Evolutionary conservation across 257 asterid genomes (phyloP).

Genomic region (Ocimum tenuiflorum): DNA sequence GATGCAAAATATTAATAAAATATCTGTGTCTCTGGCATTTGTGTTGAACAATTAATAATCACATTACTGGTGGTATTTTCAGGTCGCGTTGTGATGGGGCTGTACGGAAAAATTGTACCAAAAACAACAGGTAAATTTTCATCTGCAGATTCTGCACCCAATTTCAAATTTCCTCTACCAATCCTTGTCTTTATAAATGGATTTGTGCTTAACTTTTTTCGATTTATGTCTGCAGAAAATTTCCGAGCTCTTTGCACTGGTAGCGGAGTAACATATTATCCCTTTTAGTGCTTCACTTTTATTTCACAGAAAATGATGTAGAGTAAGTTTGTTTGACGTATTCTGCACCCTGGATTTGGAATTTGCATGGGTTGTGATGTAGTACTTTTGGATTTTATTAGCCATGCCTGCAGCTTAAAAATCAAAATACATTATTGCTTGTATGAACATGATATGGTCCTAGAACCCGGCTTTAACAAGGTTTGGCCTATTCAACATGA

Average conservation of each 20-base stretch:
- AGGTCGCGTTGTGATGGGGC: constrained; percentile 86
- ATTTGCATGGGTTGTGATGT: background rate
- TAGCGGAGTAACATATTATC: constrained; percentile 57
- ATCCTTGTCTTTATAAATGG: background rate
- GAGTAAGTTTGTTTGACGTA: constrained; percentile 17
- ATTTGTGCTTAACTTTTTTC: constrained; percentile 11
- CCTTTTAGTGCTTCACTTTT: constrained; percentile 24
- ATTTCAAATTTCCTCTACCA: background rate
- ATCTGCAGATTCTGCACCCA: constrained; percentile 1
- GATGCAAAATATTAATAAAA: background rate
- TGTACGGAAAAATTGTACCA: constrained; percentile 76
- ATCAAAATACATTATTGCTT: background rate
- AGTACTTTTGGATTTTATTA: constrained; percentile 7
- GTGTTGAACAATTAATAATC: constrained; percentile 1
- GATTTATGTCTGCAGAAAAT: constrained; percentile 58
- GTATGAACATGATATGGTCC: background rate
- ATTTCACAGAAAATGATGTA: background rate
- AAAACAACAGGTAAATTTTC: constrained; percentile 59
- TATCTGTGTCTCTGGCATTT: background rate
- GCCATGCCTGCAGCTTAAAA: background rate
- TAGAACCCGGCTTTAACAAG: background rate
- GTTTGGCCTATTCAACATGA: background rate
- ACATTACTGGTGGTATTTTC: constrained; percentile 21
- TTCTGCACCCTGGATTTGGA: constrained; percentile 13
- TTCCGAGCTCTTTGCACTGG: constrained; percentile 98